These are phyloP conservation scores for Solanum virginianum DNA, from an alignment of 257 asterid genomes.

Conservation along the genomic window DNA sequence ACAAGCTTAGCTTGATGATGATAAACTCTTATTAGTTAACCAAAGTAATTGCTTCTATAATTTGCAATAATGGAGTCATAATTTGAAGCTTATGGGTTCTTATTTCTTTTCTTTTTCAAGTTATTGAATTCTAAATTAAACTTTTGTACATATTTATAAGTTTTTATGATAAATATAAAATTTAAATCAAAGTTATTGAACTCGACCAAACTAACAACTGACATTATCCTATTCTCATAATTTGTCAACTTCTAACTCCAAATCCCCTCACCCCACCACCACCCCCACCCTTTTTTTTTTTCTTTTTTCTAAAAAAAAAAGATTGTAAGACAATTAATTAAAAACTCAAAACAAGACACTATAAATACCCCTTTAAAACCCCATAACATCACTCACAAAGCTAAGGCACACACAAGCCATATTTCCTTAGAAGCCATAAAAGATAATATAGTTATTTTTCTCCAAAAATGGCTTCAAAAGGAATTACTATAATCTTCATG, in stretches of 20 bases:
- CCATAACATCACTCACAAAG: neutral
- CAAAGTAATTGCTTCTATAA: neutral
- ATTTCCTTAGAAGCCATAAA: neutral
- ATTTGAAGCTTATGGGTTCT: too few species aligned
- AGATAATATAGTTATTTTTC: neutral
- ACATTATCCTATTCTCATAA: too few species aligned
- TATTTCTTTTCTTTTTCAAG: too few species aligned
- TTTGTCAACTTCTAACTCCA: neutral
- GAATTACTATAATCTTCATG: neutral
- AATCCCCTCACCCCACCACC: neutral
- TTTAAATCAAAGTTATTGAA: too few species aligned
- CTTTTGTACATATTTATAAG: too few species aligned
- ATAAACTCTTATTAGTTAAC: neutral
- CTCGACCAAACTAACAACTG: too few species aligned
- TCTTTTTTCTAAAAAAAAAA: neutral
- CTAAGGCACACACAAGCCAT: neutral
- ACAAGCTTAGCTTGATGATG: neutral
- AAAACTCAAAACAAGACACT: neutral
- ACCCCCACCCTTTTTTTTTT: neutral
- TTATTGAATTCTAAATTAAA: too few species aligned
- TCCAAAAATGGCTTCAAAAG: conserved; percentile 33
- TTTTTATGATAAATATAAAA: too few species aligned
- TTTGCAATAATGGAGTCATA: too few species aligned
- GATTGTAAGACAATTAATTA: neutral
- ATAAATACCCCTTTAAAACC: neutral